Evolutionary conservation across 768 basidiomycete genomes (phyloP), one percentile per base, ranked within the genome.

Genomic region (Auricularia auricula-judae): DNA sequence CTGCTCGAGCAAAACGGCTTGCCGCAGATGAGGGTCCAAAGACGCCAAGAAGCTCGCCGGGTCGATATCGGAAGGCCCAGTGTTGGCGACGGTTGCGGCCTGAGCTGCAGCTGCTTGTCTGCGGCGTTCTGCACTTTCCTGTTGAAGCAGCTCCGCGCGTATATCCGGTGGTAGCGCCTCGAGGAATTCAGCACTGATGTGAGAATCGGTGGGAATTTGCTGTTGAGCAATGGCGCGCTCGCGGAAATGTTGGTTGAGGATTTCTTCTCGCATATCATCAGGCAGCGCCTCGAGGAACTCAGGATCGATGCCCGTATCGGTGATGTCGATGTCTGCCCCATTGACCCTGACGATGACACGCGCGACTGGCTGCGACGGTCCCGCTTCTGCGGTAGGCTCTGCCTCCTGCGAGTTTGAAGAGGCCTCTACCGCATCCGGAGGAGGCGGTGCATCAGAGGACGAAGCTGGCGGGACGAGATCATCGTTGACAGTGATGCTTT

Each of bases 231-330:
- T 86, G 47, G 88, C 86, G 66, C 88, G 91, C 69, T 98, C 97
- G 8, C 94, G 87, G 69, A 98, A 86, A 71, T 99, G 96, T 71
- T 99, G 97, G 70, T 95, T 94, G 63, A 99, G 81, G 42, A 99
- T 93, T 72, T 99, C 97, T 72, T 97, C 96, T 62, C 97, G 86
- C 89, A 99, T 98, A 68, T 98, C 96, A 72, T 99, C 97, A 0
- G 97, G 97, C 8, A 99, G 77, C 33, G 97, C 97, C 76, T 98
- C 94, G 65, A 99, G 79, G 82, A 99, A 99, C 4, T 93, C 94
- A 2, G 95, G 93, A 73, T 99, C 97, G 71, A 99, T 98, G 3
- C 97, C 97, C 43, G 94, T 96, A 70, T 98, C 94, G 2, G 97
- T 99, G 72, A 99, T 99, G 72, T 99, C 97, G 34, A 98, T 92